Evolutionary conservation across 495 filamentous ascomycete species (phyloP), one percentile per base, ranked within the genome.

Genomic region (Aspergillus haitiensis): DNA sequence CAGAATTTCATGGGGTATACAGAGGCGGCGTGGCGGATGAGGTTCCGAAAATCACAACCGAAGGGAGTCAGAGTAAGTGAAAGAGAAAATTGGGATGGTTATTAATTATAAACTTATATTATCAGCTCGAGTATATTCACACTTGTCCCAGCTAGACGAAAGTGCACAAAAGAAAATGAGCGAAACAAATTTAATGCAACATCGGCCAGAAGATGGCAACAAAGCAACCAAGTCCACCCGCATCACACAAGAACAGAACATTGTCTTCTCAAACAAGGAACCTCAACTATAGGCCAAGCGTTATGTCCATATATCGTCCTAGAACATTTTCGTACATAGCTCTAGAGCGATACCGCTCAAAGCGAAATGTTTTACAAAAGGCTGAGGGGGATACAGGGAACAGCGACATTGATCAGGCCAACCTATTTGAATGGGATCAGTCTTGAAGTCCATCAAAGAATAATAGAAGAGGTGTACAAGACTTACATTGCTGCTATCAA

Each of bases 321-420:
- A 50, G n/a, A 32, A 32, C 12, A 16, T 6, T 31, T 10, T 16
- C n/a, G 31, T 50, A 50, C 47, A 32, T 31, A 50, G 47, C 9
- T 27, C 37, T 18, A 18, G n/a, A 18, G 35, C 50, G 31, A 37
- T 34, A 27, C 33, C n/a, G 18, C 34, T 35, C 50, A 33, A 52
- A 6, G 6, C 10, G 31, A 36, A 13, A 33, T 39, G 12, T 40
- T 63, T 76, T 81, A 81, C 42, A 81, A 50, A 47, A 79, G 50
- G 47, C 71, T 64, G 58, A 72, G 67, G 33, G 78, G 72, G 60
- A 78, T 59, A 63, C 77, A 80, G 51, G 78, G 76, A 46, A 77
- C 46, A 15, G 72, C 75, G 49, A 81, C 68, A 48, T 78, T 78
- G 65, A 79, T 61, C 13, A 80, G 66, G 47, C 75, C 71, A 9